Percentiles rank a stretch among this genome's conserved stretches.
Conservation (phyloP, 169 alveolate genomes). For the Eimeria sp. region DNA sequence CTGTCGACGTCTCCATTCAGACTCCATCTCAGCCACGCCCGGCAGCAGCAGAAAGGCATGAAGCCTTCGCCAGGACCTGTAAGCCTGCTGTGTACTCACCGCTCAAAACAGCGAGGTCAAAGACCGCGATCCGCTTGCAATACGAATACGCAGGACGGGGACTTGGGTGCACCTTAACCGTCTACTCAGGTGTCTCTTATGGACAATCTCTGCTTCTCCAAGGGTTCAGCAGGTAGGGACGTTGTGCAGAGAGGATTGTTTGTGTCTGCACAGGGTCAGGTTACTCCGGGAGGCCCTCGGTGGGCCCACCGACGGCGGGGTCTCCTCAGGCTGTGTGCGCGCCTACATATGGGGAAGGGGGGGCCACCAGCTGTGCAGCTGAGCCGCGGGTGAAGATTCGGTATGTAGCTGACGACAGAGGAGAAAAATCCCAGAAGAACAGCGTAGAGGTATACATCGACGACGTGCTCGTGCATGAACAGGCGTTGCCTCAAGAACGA, state of each 20-base stretch:
- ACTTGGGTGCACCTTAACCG: too few relatives aligned
- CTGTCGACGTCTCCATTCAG: neutral
- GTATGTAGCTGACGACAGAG: conserved; percentile 15
- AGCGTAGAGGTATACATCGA: conserved; percentile 25
- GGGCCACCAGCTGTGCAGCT: neutral
- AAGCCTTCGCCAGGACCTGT: neutral
- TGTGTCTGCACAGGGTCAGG: neutral
- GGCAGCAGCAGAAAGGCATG: neutral
- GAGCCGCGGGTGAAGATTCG: conserved; percentile 73
- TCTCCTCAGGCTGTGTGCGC: neutral
- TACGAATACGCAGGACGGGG: too few relatives aligned
- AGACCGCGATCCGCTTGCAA: too few relatives aligned
- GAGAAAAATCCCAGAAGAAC: neutral
- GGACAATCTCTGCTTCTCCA: neutral
- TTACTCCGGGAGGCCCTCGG: neutral
- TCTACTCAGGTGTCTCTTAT: neutral
- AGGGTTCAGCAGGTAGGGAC: neutral
- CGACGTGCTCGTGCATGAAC: conserved; percentile 57
- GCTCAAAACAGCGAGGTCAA: too few relatives aligned
- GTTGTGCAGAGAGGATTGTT: neutral
- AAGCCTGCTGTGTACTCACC: neutral
- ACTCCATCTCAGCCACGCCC: neutral
- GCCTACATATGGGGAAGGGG: neutral
- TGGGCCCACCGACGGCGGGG: neutral
- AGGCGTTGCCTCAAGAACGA: conserved; percentile 1